Conservation (phyloP, 192 early-diverging fungal species). For the Entomortierella lignicola region DNA sequence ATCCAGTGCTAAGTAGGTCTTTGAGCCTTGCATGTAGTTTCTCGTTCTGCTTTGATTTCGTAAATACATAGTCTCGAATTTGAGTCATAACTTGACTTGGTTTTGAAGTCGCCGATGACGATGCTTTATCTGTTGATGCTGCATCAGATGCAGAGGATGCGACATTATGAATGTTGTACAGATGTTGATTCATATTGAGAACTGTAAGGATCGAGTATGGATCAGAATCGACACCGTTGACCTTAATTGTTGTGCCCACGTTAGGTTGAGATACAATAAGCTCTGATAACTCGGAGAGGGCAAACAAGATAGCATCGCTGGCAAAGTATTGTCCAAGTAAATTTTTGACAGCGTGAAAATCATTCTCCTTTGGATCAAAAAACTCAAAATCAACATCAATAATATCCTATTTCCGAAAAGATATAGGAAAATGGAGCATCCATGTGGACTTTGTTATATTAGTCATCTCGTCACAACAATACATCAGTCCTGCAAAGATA, state of each 20-base stretch:
- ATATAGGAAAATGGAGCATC: not conserved
- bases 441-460: not conserved
- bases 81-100: constrained; percentile 62
- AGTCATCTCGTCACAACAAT: not conserved
- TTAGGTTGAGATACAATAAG: constrained; percentile 78
- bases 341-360: constrained; percentile 93
- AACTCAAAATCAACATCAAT: constrained; percentile 97
- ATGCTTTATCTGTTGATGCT: constrained; percentile 2
- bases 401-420: constrained; percentile 54
- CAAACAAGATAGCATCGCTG: constrained; percentile 82
- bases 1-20: constrained; percentile 49
- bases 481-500: not conserved
- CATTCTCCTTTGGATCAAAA: constrained; percentile 87
- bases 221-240: constrained; percentile 81
- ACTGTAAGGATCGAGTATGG: constrained; percentile 90
- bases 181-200: constrained; percentile 75
- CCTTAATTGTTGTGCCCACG: constrained; percentile 91
- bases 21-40: constrained; percentile 44
- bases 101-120: constrained; percentile 41
- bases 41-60: constrained; percentile 65
- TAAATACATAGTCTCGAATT: constrained; percentile 72
- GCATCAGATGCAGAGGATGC: constrained; percentile 2
- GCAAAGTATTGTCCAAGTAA: constrained; percentile 84
- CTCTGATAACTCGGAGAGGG: constrained; percentile 82
- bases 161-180: constrained; percentile 32